phyloP scores from a whole-genome alignment of 2,329 filamentous ascomycete genomes.

The Didymellaceae sp. region DNA sequence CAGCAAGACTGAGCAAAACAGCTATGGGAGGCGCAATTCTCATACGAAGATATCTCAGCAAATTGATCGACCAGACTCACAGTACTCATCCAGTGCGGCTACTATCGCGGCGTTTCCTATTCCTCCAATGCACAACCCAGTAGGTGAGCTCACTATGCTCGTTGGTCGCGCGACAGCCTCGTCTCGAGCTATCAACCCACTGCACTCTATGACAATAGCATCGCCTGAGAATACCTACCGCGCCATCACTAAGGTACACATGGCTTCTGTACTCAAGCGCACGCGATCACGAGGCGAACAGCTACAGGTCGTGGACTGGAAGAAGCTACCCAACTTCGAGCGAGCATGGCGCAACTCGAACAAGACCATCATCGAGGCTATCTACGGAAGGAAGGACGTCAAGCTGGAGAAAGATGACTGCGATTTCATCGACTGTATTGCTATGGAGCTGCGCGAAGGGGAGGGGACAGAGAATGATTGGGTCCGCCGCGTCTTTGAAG shows the following conservation, averaged over 20 bases:
- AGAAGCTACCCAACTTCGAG: conserved; percentile 15
- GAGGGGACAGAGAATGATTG: not conserved
- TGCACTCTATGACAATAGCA: not conserved
- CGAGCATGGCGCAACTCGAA: conserved; percentile 28
- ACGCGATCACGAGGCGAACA: conserved; percentile 20
- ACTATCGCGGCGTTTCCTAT: conserved; percentile 17
- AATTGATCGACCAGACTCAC: not conserved
- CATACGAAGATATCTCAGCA: conserved; percentile 3
- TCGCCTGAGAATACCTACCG: conserved; percentile 13
- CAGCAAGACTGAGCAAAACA: not conserved
- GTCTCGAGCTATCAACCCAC: not conserved
- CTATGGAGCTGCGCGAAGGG: conserved; percentile 8
- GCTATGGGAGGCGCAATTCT: not conserved
- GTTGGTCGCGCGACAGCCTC: conserved; percentile 6
- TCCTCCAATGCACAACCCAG: conserved; percentile 14
- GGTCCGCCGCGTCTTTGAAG: conserved; percentile 8
- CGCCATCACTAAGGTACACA: conserved; percentile 14
- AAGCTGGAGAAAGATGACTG: conserved; percentile 20
- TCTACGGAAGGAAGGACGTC: conserved; percentile 26
- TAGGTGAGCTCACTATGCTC: conserved; percentile 15
- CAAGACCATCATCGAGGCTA: conserved; percentile 18
- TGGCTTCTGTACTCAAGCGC: conserved; percentile 14
- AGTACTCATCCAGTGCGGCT: not conserved
- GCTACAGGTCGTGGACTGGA: conserved; percentile 12
- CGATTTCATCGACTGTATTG: conserved; percentile 22